Evolutionary conservation across 2,329 filamentous ascomycete species (phyloP).

Genomic region (Arthrocladium fulminans): DNA sequence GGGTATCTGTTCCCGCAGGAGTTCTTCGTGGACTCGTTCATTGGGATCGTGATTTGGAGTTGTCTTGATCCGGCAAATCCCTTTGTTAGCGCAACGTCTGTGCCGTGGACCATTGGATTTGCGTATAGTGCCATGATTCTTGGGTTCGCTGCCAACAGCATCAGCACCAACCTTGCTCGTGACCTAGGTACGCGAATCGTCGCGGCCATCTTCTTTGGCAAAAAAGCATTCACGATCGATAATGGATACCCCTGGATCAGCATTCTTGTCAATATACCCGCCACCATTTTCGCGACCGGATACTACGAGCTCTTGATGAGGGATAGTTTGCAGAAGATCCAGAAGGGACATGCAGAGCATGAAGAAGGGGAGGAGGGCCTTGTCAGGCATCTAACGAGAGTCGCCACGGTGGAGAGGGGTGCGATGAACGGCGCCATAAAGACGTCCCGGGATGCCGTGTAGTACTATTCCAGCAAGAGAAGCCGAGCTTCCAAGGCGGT

Average conservation of each 20-base stretch:
- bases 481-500: too few species aligned
- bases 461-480: too few species aligned
- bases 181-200: constrained; percentile 53
- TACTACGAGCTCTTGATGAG: constrained; percentile 49
- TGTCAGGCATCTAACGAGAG: constrained; percentile 34
- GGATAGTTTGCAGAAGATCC: constrained; percentile 46
- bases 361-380: constrained; percentile 45
- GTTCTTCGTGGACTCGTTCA: constrained; percentile 51
- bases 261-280: constrained; percentile 49
- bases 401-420: constrained; percentile 21
- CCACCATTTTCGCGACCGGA: constrained; percentile 46
- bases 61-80: constrained; percentile 51
- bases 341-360: constrained; percentile 42
- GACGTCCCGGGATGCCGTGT: background rate
- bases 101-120: constrained; percentile 48
- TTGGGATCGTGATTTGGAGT: constrained; percentile 51
- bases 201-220: constrained; percentile 49
- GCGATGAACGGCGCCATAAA: constrained; percentile 12
- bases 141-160: constrained; percentile 48
- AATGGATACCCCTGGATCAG: constrained; percentile 44
- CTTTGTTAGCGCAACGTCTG: constrained; percentile 41
- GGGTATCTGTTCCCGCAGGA: constrained; percentile 52
- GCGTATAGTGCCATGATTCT: constrained; percentile 48
- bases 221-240: constrained; percentile 40
- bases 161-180: constrained; percentile 50